A percentile compares a stretch with the other conserved stretches of the same genome.
These are phyloP conservation scores for Actinomucor elegans DNA, from an alignment of 371 early-diverging fungal genomes.

Conservation along the genomic window DNA sequence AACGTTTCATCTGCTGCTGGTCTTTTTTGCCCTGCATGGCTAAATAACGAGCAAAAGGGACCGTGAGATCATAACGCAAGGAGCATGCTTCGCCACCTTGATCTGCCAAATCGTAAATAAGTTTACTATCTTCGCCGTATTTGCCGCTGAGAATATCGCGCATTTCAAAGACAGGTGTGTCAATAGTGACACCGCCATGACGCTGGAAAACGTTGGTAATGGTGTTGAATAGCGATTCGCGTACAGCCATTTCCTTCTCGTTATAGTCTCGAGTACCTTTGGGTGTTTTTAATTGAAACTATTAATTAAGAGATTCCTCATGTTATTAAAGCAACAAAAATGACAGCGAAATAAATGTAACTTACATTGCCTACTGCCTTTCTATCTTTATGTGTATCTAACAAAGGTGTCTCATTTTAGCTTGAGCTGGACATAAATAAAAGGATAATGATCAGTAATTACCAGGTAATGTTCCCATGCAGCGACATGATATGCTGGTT, in stretches of 20 bases:
- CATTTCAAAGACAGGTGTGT: conserved; percentile 98
- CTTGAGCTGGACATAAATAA: no score
- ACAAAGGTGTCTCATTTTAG: no score
- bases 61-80: conserved; percentile 98
- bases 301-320: no score
- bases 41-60: conserved; percentile 97
- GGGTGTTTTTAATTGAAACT: conserved; percentile 24
- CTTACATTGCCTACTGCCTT: conserved; percentile 1
- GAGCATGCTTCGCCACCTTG: conserved; percentile 99
- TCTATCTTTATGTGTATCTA: background rate
- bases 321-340: background rate
- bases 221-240: conserved; percentile 86
- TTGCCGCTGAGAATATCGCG: conserved; percentile 93
- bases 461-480: no score
- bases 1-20: conserved; percentile 92
- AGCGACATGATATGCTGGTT: no score
- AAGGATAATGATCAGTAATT: no score
- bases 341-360: no score
- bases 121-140: conserved; percentile 99
- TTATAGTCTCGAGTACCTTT: conserved; percentile 94
- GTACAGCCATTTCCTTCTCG: conserved; percentile 92
- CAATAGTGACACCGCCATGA: conserved; percentile 98
- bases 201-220: conserved; percentile 86
- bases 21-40: conserved; percentile 85
- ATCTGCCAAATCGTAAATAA: conserved; percentile 98